Conservation (phyloP, 1,284 basidiomycete genomes). For the Ganoderma leucocontextum region DNA sequence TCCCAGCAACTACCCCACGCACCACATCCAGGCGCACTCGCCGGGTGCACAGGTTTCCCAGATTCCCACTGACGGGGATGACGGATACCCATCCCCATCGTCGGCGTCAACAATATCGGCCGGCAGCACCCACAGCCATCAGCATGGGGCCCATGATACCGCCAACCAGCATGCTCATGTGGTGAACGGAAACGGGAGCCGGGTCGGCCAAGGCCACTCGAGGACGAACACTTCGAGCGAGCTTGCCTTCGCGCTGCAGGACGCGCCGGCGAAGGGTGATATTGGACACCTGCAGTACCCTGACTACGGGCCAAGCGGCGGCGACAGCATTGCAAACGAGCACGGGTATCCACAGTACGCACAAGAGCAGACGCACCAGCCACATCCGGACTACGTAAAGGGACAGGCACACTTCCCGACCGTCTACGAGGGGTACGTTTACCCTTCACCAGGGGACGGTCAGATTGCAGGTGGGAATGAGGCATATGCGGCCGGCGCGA, state of each 20-base stretch:
- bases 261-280: constrained; percentile 24
- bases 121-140: constrained; percentile 26
- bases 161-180: constrained; percentile 14
- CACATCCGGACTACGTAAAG: constrained; percentile 16
- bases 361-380: constrained; percentile 21
- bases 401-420: constrained; percentile 28
- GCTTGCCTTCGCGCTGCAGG: constrained; percentile 35
- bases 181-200: constrained; percentile 12
- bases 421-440: constrained; percentile 30
- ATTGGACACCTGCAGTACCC: constrained; percentile 22
- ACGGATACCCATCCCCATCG: constrained; percentile 32
- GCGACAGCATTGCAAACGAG: constrained; percentile 4
- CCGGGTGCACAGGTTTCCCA: constrained; percentile 21
- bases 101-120: constrained; percentile 32
- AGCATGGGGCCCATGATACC: constrained; percentile 25
- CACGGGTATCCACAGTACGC: constrained; percentile 14
- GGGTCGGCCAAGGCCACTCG: constrained; percentile 19
- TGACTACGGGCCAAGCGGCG: constrained; percentile 12
- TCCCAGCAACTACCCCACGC: constrained; percentile 21
- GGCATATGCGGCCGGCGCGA: constrained; percentile 33
- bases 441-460: constrained; percentile 16
- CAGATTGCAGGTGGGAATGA: constrained; percentile 13
- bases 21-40: constrained; percentile 24
- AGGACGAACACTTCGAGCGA: constrained; percentile 34
- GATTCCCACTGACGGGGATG: constrained; percentile 21